These are phyloP conservation scores for Pythium rhizo-oryzae DNA, from an alignment of 352 stramenopile species.

Conservation along the genomic window DNA sequence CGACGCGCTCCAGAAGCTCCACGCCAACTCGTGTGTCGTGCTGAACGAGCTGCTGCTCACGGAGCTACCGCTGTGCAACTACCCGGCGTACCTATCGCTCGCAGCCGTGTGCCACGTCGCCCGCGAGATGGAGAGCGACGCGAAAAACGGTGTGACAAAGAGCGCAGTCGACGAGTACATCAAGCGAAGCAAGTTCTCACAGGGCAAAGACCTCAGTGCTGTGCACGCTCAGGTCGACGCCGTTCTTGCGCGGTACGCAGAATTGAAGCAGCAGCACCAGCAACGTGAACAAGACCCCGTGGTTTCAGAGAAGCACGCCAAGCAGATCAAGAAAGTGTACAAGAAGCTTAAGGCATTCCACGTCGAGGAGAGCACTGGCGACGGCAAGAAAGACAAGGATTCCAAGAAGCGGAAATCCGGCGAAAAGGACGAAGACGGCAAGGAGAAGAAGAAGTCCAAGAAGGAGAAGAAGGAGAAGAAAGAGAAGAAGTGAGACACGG, in stretches of 20 bases:
- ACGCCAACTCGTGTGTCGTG: conserved; percentile 69
- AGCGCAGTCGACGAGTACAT: conserved; percentile 65
- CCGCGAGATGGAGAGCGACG: conserved; percentile 48
- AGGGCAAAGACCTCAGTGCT: conserved; percentile 45
- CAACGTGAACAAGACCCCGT: conserved; percentile 39
- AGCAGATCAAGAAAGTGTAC: conserved; percentile 83
- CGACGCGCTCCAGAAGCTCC: conserved; percentile 73
- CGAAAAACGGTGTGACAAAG: conserved; percentile 31
- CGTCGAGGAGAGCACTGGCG: conserved; percentile 45
- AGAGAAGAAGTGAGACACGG: conserved; percentile 19
- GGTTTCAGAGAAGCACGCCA: conserved; percentile 41
- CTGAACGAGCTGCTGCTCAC: conserved; percentile 83
- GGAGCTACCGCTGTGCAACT: conserved; percentile 63
- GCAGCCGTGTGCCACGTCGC: conserved; percentile 58
- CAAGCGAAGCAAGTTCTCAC: conserved; percentile 67
- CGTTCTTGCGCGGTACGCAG: conserved; percentile 41
- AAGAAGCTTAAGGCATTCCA: conserved; percentile 90
- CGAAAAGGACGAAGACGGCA: conserved; percentile 40
- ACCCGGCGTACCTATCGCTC: conserved; percentile 74
- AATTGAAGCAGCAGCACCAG: conserved; percentile 39
- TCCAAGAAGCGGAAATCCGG: conserved; percentile 51
- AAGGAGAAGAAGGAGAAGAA: conserved; percentile 64
- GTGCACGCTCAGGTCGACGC: conserved; percentile 39
- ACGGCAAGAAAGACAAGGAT: conserved; percentile 66
- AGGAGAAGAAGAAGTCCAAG: conserved; percentile 68